A percentile compares a stretch with the other conserved stretches of the same genome.
Evolutionary conservation across 768 basidiomycete genomes (phyloP).

Genomic region (Russula sp.): DNA sequence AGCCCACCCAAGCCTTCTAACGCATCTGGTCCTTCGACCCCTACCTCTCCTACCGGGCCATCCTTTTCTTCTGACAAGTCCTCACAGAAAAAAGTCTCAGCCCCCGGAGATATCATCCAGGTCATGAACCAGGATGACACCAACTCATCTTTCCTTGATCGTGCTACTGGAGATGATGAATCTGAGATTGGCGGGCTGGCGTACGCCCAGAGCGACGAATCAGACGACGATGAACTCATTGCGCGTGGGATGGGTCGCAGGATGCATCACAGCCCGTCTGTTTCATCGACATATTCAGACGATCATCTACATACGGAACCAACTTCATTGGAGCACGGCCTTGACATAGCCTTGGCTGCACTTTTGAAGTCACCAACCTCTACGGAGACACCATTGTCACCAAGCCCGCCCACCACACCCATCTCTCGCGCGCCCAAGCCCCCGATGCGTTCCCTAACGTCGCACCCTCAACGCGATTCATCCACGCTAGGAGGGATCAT

Average conservation of each 20-base stretch:
- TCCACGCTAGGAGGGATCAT: conserved; percentile 24
- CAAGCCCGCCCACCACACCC: conserved; percentile 29
- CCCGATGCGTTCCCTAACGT: conserved; percentile 49
- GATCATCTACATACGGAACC: not conserved
- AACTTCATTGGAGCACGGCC: conserved; percentile 6
- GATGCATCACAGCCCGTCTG: conserved; percentile 25
- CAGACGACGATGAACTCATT: conserved; percentile 24
- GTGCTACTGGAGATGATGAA: conserved; percentile 17
- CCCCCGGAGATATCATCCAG: conserved; percentile 5
- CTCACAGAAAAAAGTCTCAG: conserved; percentile 28
- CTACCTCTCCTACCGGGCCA: conserved; percentile 13
- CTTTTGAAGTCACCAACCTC: conserved; percentile 28
- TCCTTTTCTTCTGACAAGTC: conserved; percentile 51
- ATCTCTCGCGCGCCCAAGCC: conserved; percentile 39
- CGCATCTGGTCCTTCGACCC: conserved; percentile 25
- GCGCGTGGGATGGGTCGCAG: conserved; percentile 19
- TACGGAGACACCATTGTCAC: conserved; percentile 31
- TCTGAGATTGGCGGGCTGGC: conserved; percentile 31
- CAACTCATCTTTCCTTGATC: not conserved
- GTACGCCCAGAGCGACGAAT: conserved; percentile 28
- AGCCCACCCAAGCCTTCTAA: conserved; percentile 17
- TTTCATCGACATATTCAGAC: conserved; percentile 26
- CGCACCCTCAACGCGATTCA: conserved; percentile 33
- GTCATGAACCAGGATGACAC: conserved; percentile 13
- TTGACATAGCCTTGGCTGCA: conserved; percentile 46